Percentiles rank a stretch among this genome's conserved stretches.
Conservation (phyloP, 306 rosid genomes). For the Cucumis cinereus region DNA sequence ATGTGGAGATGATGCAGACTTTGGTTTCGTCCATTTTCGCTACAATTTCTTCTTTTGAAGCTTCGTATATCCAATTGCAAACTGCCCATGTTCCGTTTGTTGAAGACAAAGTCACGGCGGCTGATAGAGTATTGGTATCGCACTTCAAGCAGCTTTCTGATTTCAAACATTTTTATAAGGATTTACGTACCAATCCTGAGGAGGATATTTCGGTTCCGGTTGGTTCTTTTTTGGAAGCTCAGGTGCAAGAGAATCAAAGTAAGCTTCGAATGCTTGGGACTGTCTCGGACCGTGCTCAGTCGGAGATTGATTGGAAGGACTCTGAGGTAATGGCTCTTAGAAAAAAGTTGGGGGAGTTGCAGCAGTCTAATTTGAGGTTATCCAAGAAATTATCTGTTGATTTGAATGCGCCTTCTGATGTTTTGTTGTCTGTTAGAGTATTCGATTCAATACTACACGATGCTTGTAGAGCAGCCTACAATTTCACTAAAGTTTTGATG, state of each 20-base stretch:
- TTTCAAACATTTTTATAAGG: conserved; percentile 39
- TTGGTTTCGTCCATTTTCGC: conserved; percentile 71
- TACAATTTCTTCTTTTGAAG: conserved; percentile 73
- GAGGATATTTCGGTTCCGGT: conserved; percentile 24
- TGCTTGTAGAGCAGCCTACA: conserved; percentile 57
- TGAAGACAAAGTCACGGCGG: conserved; percentile 46
- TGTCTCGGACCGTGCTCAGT: conserved; percentile 62
- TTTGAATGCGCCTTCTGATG: conserved; percentile 49
- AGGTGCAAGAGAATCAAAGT: conserved; percentile 91
- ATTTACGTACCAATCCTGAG: conserved; percentile 19
- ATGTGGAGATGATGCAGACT: conserved; percentile 28
- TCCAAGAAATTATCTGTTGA: conserved; percentile 46
- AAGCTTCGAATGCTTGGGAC: conserved; percentile 80
- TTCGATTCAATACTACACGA: conserved; percentile 71
- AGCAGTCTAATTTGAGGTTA: conserved; percentile 37
- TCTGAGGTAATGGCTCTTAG: conserved; percentile 47
- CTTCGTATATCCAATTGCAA: conserved; percentile 78
- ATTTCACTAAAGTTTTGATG: conserved; percentile 61
- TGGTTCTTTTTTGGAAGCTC: conserved; percentile 71
- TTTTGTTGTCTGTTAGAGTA: conserved; percentile 55
- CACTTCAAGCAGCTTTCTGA: conserved; percentile 80
- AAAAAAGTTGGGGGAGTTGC: conserved; percentile 49
- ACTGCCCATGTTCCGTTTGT: conserved; percentile 79
- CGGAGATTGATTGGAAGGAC: conserved; percentile 71
- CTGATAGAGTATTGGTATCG: conserved; percentile 72